These are phyloP conservation scores for Cyclaneusma minus DNA, from an alignment of 2,329 filamentous ascomycete genomes.

Conservation along the genomic window DNA sequence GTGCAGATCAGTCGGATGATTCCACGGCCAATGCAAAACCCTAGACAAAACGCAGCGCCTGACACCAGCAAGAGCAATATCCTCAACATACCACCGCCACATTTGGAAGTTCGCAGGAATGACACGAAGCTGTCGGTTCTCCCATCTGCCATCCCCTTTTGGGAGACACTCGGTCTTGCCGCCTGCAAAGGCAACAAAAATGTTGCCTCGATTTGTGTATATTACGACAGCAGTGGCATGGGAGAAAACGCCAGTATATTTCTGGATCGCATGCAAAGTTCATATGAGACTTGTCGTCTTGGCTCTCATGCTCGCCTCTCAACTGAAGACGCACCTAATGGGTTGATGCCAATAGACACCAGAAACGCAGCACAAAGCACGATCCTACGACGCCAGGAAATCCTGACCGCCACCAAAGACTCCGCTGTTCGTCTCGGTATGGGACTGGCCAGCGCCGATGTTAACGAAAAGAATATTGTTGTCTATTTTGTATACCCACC, in stretches of 20 bases:
- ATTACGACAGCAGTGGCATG: constrained; percentile 50
- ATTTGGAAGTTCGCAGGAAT: constrained; percentile 55
- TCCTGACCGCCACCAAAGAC: constrained; percentile 11
- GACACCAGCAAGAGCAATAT: constrained; percentile 31
- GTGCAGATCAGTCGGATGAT: constrained; percentile 33
- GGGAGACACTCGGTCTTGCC: constrained; percentile 64
- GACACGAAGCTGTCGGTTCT: constrained; percentile 58
- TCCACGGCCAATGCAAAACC: constrained; percentile 14
- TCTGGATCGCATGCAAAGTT: constrained; percentile 48
- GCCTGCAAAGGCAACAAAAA: constrained; percentile 60
- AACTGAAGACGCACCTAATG: constrained; percentile 20
- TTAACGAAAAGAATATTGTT: constrained; percentile 43
- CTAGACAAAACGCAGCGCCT: constrained; percentile 9
- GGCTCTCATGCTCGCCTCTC: constrained; percentile 40
- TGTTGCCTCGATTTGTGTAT: constrained; percentile 53
- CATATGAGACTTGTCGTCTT: constrained; percentile 61
- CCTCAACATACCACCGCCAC: constrained; percentile 51
- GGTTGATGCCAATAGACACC: constrained; percentile 15
- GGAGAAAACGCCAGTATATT: constrained; percentile 45
- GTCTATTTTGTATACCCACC: constrained; percentile 64
- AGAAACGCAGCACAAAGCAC: constrained; percentile 13
- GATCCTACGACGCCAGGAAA: constrained; percentile 28
- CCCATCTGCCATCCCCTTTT: constrained; percentile 61
- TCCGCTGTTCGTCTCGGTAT: constrained; percentile 14
- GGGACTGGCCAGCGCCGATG: constrained; percentile 16